Evolutionary conservation across 495 filamentous ascomycete species (phyloP), one percentile per base, ranked within the genome.

Genomic region (Neurospora hispaniola): DNA sequence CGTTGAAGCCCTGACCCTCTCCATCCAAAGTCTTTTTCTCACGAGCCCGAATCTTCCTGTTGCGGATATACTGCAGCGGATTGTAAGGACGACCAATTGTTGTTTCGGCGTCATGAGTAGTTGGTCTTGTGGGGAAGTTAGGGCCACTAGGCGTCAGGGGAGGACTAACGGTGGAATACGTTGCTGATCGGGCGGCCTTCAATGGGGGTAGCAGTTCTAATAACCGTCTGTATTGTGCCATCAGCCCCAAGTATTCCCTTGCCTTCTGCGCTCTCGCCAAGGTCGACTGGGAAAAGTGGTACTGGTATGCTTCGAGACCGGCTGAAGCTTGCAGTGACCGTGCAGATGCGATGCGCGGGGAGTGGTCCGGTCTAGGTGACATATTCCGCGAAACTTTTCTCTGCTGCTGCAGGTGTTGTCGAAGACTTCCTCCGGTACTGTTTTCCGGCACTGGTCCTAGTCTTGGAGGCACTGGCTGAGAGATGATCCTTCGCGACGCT

Each of bases 61-160:
- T 97, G 23, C 94, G 89, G 69, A 97, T 90, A 75, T 89, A 90
- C 77, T 98, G 94, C 31, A 98, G 84, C 6, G 94, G 94, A 78
- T 98, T 95, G 76, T 97, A 97, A 2, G 79, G 76, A 69, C 94
- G 88, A 38, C 89, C 89, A 43, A 89, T 75, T 7, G 70, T 70
- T 40, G 76, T 27, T 12, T 78, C 74, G 5, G 69, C 42, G 2
- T 78, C 76, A 46, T 62, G 71, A 40, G 72, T 75, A 0, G 73
- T 69, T 18, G 70, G 14, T 39, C 73, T 69, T 7, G 71, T 75
- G 5, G 75, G 69, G 8, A 76, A 73, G 12, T 66, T 72, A 14
- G 78, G 77, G 11, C 69, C 74, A 43, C 69, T 81, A 1, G 84
- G 80, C 43, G 81, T 81, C 1, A 71, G 73, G 0, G 79, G 78